These are phyloP conservation scores for Tolypocladium pustulatum DNA, from an alignment of 2,329 filamentous ascomycete species.

Conservation along the genomic window DNA sequence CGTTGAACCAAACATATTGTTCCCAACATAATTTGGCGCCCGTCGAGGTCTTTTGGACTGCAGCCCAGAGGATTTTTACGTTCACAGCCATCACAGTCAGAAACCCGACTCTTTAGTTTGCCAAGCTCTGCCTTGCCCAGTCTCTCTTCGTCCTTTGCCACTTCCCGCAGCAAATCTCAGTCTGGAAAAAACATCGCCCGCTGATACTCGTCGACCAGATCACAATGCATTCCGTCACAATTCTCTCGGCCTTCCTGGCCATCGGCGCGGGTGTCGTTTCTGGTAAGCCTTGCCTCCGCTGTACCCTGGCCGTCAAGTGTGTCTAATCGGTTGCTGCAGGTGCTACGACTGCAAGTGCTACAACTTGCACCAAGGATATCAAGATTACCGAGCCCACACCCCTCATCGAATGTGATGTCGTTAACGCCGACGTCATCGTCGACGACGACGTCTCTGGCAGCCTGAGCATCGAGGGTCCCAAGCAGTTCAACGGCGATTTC, in stretches of 20 bases:
- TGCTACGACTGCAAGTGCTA: constrained; percentile 22
- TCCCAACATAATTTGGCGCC: constrained; percentile 12
- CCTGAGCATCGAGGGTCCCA: constrained; percentile 51
- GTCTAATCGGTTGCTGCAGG: constrained; percentile 2
- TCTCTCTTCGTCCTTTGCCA: background rate
- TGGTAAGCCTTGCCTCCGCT: constrained; percentile 22
- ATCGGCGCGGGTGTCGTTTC: constrained; percentile 28
- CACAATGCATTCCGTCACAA: constrained; percentile 36
- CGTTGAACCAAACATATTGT: constrained; percentile 3
- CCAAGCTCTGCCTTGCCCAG: background rate
- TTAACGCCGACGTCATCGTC: constrained; percentile 60
- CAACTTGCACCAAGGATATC: constrained; percentile 41
- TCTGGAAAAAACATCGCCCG: background rate
- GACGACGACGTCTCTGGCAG: constrained; percentile 40
- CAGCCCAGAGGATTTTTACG: constrained; percentile 9
- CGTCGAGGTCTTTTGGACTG: constrained; percentile 12
- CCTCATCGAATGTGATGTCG: constrained; percentile 55
- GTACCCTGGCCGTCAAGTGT: too few species aligned
- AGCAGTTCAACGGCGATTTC: constrained; percentile 46
- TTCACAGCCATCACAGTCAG: constrained; percentile 1
- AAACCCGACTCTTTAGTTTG: background rate
- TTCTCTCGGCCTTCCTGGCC: constrained; percentile 35
- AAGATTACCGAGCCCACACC: constrained; percentile 53
- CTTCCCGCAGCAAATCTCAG: background rate
- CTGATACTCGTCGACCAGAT: constrained; percentile 15